Percentiles rank a stretch among this genome's conserved stretches.
Conservation (phyloP, 1,139 yeast genomes). For the Diutina pseudorugosa region DNA sequence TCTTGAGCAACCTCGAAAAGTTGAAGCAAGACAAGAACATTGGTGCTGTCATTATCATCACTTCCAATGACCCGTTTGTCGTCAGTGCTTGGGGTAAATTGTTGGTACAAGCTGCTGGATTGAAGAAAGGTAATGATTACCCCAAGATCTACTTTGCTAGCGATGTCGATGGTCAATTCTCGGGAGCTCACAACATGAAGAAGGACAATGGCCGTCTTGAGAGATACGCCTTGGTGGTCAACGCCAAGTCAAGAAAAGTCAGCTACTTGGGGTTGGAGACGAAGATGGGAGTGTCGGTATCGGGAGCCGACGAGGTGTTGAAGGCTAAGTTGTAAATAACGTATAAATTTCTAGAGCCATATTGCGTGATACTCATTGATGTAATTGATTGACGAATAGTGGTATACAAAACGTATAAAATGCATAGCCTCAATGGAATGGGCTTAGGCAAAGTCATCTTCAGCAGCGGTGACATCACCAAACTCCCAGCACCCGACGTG, state of each 20-base stretch:
- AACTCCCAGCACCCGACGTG: slow-evolving; percentile 73
- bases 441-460: slow-evolving; percentile 10
- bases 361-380: no score
- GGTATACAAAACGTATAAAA: no score
- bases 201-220: slow-evolving; percentile 31
- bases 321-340: slow-evolving; percentile 10
- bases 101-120: slow-evolving; percentile 38
- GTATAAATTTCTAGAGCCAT: neutral
- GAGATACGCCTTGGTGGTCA: slow-evolving; percentile 60
- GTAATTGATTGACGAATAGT: no score
- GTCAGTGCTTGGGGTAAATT: slow-evolving; percentile 74
- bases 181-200: slow-evolving; percentile 14
- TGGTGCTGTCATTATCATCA: slow-evolving; percentile 55
- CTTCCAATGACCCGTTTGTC: slow-evolving; percentile 80
- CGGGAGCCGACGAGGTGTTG: slow-evolving; percentile 10
- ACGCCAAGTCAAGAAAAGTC: slow-evolving; percentile 22
- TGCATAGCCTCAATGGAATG: no score
- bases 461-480: slow-evolving; percentile 64
- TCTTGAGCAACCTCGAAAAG: slow-evolving; percentile 36
- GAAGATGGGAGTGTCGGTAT: slow-evolving; percentile 9
- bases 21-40: slow-evolving; percentile 50
- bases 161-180: slow-evolving; percentile 16
- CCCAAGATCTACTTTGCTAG: slow-evolving; percentile 45
- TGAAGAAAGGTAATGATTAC: slow-evolving; percentile 12
- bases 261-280: slow-evolving; percentile 10